phyloP scores from a whole-genome alignment of 306 rosid species.

The Nissolia schottii region DNA sequence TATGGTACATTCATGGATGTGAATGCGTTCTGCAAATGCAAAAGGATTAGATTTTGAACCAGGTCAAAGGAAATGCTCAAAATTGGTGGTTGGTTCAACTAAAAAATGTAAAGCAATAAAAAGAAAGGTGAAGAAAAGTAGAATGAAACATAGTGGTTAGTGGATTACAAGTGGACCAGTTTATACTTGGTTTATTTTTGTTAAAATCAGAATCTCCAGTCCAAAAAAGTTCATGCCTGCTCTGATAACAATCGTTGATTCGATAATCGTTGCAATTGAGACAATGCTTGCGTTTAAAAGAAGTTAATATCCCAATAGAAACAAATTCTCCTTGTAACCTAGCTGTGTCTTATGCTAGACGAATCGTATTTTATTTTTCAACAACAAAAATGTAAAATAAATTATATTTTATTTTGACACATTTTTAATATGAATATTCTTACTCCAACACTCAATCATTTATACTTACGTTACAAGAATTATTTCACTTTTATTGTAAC shows the following conservation, averaged over 20 bases:
- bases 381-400: too few species aligned
- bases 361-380: not conserved
- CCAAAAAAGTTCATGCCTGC: not conserved
- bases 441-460: too few species aligned
- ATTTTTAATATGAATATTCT: too few species aligned
- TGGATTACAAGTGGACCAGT: constrained; percentile 24
- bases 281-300: not conserved
- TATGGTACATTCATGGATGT: not conserved
- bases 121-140: constrained; percentile 6
- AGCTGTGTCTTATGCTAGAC: not conserved
- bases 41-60: constrained; percentile 13
- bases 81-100: not conserved
- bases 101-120: constrained; percentile 6
- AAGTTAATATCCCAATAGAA: not conserved
- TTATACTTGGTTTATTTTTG: not conserved
- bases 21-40: not conserved
- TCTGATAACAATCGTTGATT: not conserved
- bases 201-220: constrained; percentile 8
- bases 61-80: not conserved
- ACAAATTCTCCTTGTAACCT: not conserved
- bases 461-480: too few species aligned
- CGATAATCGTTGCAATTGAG: not conserved
- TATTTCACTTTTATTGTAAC: too few species aligned
- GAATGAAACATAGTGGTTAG: not conserved
- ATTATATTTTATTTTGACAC: too few species aligned